Evolutionary conservation across 2,329 filamentous ascomycete species (phyloP), one percentile per base, ranked within the genome.

Genomic region (Diaporthe caulivora): DNA sequence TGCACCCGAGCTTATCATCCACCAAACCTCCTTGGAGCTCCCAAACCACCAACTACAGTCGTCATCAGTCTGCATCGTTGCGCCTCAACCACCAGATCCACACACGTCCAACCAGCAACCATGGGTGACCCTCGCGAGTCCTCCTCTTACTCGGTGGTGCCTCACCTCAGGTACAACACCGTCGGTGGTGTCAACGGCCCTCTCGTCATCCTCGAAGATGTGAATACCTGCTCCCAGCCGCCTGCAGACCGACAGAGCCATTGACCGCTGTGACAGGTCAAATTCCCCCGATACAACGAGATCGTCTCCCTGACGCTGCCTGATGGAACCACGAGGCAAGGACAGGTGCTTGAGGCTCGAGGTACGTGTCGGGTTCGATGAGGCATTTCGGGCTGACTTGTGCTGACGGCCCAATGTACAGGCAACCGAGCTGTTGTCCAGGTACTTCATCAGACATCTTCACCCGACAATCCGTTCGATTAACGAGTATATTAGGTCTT

Each of bases 151-250:
- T 89, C 88, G 76, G 85, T 91, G 79, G 83, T 87, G 78, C 89
- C 89, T 74, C 86, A 89, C 80, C 85, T 98, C 86, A 92, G 93
- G 81, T 99, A 99, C 91, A 99, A 99, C 88, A 99, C 97, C 80
- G 95, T 99, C 82, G 94, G 95, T 82, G 96, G 96, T 88, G 93
- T 99, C 86, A 99, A 99, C 87, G 97, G 97, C 74, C 97, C 97
- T 80, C 91, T 99, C 85, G 97, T 99, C 82, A 96, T 99, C 82
- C 91, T 99, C 78, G 97, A 98, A 83, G 97, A 97, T 90, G 96
- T 86, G 75, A 62, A 73, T 58, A 75, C 60, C 62, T 71, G 34
- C 31, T 62, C 37, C 72, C 62, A 75, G 51, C 24, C 47, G n/a
- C 65, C 49, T 67, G 47, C 79, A 80, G 42, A 68, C 54, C 62